Evolutionary conservation across 768 basidiomycete species (phyloP), one percentile per base, ranked within the genome.

Genomic region (Dacryopinax primogenitus): DNA sequence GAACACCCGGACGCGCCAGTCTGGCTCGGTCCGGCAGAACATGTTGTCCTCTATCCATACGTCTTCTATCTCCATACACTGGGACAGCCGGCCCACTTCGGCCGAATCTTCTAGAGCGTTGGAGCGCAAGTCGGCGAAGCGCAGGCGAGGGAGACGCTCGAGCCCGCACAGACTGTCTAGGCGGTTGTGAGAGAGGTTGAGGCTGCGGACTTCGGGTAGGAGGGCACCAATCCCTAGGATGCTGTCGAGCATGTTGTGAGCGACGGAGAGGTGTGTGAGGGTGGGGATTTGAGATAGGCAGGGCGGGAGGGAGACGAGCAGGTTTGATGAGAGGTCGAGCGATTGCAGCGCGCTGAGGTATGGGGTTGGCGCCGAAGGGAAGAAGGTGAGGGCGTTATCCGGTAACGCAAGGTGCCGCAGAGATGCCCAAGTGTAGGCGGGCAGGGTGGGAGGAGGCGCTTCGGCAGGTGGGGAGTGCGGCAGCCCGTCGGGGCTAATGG

Each of bases 211-310:
- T 67, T 86, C 84, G 1, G 90, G 90, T 36, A 97, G 81, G 63
- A 85, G 83, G 36, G 82, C 82, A 71, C 92, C 89, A 66, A 96
- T 90, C 32, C 90, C 88, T 2, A 93, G 82, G 18, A 98, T 87
- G 18, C 94, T 93, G 73, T 95, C 92, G 69, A 99, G 92, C 84
- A 99, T 91, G 77, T 99, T 99, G 75, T 94, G 88, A 16, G 90
- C 81, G n/a, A 99, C 83, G 75, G 96, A 94, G 70, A 99, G 86
- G n/a, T 88, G 90, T 64, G 84, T 75, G 63, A 99, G 87, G 68
- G 86, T 88, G 71, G 86, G 83, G 26, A 99, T 82, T 3, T 78
- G 72, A 16, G 84, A 81, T 33, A 95, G 81, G 23, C 86, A 88
- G 1, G 86, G 74, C 0, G 92, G 92, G n/a, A 94, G 81, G 33